phyloP scores from a whole-genome alignment of 1,284 basidiomycete species.

The Pseudozyma flocculosa region DNA sequence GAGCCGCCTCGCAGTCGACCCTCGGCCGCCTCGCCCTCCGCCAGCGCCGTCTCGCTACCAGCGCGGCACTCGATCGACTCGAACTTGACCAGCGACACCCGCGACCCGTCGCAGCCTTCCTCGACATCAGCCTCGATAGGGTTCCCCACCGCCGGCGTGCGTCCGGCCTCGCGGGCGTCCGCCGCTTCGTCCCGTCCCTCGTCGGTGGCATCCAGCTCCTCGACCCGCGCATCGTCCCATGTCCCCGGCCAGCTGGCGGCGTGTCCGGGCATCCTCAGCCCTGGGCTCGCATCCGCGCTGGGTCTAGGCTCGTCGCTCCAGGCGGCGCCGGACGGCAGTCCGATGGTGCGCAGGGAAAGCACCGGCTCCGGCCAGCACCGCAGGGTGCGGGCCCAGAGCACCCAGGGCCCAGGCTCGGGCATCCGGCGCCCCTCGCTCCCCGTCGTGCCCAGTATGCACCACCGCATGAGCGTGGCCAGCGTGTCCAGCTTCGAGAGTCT shows the following conservation, averaged over 20 bases:
- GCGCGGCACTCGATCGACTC: slow-evolving; percentile 27
- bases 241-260: slow-evolving; percentile 30
- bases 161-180: slow-evolving; percentile 23
- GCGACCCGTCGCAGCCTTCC: slow-evolving; percentile 24
- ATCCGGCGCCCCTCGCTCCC: slow-evolving; percentile 40
- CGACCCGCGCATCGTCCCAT: slow-evolving; percentile 12
- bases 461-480: slow-evolving; percentile 40
- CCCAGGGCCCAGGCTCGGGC: slow-evolving; percentile 10
- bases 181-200: slow-evolving; percentile 37
- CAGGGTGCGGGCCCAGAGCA: slow-evolving; percentile 21
- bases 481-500: slow-evolving; percentile 49
- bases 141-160: slow-evolving; percentile 9
- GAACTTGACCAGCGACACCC: slow-evolving; percentile 1
- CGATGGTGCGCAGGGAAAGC: not conserved
- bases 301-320: slow-evolving; percentile 19
- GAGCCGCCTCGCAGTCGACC: no score
- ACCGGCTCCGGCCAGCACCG: slow-evolving; percentile 1
- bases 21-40: no score
- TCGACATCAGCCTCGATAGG: no score
- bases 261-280: slow-evolving; percentile 34
- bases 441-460: slow-evolving; percentile 26
- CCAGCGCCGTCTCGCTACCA: slow-evolving; percentile 10
- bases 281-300: slow-evolving; percentile 40
- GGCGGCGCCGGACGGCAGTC: not conserved
- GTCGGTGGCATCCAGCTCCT: slow-evolving; percentile 33